A percentile compares a stretch with the other conserved stretches of the same genome.
Conservation (phyloP, 495 filamentous ascomycete genomes). For the Cercophora samala region DNA sequence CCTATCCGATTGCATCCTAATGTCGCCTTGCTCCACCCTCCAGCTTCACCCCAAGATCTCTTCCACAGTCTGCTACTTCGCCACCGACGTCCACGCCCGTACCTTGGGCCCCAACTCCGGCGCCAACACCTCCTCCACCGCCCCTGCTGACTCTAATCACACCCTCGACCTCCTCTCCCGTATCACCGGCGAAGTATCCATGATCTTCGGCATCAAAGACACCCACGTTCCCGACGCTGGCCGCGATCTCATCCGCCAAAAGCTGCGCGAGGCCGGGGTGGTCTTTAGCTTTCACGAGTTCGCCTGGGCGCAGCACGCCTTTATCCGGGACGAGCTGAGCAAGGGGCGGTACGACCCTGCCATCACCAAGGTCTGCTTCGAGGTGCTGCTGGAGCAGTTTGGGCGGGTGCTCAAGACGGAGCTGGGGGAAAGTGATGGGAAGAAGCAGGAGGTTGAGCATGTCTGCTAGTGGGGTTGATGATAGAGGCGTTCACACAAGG, state of each 20-base stretch:
- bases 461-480: too few species aligned
- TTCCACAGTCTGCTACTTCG: conserved; percentile 84
- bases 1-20: not conserved
- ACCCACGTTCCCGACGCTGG: conserved; percentile 85
- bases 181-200: conserved; percentile 74
- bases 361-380: conserved; percentile 83
- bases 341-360: conserved; percentile 92
- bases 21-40: not conserved
- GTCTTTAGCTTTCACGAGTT: conserved; percentile 83
- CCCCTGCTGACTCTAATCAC: conserved; percentile 37
- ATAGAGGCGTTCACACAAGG: too few species aligned
- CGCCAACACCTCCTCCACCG: conserved; percentile 32
- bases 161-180: conserved; percentile 50
- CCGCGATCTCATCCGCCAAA: conserved; percentile 80
- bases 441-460: conserved; percentile 27
- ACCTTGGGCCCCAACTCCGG: conserved; percentile 58
- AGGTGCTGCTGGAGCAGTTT: conserved; percentile 86
- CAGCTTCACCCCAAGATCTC: conserved; percentile 68
- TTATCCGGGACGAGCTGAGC: conserved; percentile 91
- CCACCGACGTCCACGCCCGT: conserved; percentile 80
- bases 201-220: conserved; percentile 92
- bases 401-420: conserved; percentile 72
- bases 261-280: conserved; percentile 70
- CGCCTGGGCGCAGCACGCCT: conserved; percentile 91
- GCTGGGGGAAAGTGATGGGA: conserved; percentile 55